phyloP scores from a whole-genome alignment of 1,284 basidiomycete genomes.

The Ceratobasidium sp. region DNA sequence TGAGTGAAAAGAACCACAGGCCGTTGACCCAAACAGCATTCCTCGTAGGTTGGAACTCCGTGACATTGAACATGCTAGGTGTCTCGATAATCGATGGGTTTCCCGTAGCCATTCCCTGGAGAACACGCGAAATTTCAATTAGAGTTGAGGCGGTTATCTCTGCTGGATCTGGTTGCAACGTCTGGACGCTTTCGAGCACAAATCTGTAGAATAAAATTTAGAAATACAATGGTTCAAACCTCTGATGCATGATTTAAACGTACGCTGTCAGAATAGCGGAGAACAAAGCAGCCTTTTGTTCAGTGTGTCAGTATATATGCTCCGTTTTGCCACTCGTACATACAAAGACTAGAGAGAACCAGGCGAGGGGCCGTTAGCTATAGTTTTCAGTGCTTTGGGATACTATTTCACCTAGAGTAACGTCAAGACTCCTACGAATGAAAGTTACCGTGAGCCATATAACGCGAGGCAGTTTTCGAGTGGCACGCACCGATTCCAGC shows the following conservation, averaged over 20 bases:
- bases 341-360: background rate
- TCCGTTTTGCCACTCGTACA: background rate
- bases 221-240: background rate
- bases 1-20: constrained; percentile 14
- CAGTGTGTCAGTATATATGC: background rate
- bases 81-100: background rate
- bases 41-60: background rate
- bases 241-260: background rate
- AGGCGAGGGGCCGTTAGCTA: background rate
- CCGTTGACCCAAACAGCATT: constrained; percentile 11
- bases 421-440: constrained; percentile 13
- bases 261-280: constrained; percentile 23
- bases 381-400: background rate
- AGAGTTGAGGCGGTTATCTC: background rate
- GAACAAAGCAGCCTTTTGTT: constrained; percentile 8
- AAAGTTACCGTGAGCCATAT: background rate
- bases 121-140: background rate
- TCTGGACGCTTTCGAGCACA: constrained; percentile 16
- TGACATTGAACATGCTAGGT: too few relatives aligned
- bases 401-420: constrained; percentile 8
- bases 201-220: background rate
- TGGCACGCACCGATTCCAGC: constrained; percentile 15
- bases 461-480: background rate
- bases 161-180: background rate
- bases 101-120: background rate